These are phyloP conservation scores for Pharnaceum exiguum DNA, from an alignment of 148 eudicot species.

Conservation along the genomic window DNA sequence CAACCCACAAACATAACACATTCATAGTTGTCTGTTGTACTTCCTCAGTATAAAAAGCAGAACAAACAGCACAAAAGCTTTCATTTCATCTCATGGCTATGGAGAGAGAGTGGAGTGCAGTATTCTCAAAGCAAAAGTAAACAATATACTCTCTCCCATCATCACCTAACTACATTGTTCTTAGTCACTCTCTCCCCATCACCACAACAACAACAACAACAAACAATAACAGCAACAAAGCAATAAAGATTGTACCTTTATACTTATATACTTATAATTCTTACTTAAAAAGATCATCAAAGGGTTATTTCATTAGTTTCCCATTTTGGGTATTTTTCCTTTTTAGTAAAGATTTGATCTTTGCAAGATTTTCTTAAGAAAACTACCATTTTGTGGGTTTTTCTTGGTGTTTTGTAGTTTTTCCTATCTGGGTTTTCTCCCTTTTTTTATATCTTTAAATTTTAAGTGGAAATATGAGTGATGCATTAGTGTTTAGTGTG, in stretches of 20 bases:
- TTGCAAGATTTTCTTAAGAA: not conserved
- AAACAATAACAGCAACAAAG: not conserved
- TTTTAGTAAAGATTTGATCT: slow-evolving; percentile 21
- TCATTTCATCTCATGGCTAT: no score
- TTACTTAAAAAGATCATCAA: not conserved
- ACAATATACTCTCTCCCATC: not conserved
- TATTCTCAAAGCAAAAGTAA: slow-evolving; percentile 29
- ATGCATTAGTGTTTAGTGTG: slow-evolving; percentile 55
- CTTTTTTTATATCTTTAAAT: not conserved
- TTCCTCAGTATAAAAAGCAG: slow-evolving; percentile 8
- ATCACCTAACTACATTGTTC: slow-evolving; percentile 24
- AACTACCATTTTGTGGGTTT: slow-evolving; percentile 6
- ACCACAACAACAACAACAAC: no score
- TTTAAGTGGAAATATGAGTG: slow-evolving; percentile 25
- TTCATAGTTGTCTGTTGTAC: not conserved
- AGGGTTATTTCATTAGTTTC: slow-evolving; percentile 4
- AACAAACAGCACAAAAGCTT: no score
- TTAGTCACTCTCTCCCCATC: slow-evolving; percentile 22
- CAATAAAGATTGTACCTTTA: not conserved
- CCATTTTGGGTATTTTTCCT: slow-evolving; percentile 4
- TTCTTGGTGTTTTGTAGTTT: slow-evolving; percentile 6
- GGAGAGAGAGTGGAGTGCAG: slow-evolving; percentile 18
- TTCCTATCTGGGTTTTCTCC: not conserved
- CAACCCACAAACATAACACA: not conserved
- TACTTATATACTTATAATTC: not conserved